Base-by-base conservation (phyloP, 2,329 filamentous ascomycete species). In the Botrytis galanthina region DNA sequence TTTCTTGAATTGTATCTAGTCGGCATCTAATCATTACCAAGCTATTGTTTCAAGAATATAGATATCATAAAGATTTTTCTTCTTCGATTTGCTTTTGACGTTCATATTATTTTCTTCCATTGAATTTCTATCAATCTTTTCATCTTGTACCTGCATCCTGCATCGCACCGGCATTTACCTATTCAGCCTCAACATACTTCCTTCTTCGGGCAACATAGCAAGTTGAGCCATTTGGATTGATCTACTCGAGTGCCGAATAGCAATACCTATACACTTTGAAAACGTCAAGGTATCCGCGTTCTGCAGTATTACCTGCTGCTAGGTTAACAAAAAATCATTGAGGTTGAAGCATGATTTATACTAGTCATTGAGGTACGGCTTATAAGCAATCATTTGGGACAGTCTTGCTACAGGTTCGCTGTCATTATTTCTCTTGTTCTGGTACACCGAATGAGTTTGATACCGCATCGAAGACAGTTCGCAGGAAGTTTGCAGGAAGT, bases 91-190 rank as follows among this genome's bases (percentile, higher is more conserved):
- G 26, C 8, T 18, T 32, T 12, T n/a, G 4, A 14, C 64, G 42
- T 32, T 9, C 7, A 22, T 26, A 39, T 29, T 29, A 54, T 54
- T 18, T 54, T 26, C 18, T 54, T 39, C 61, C 46, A 9, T 32
- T 32, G 35, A 57, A 26, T 32, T 57, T 48, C 39, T n/a, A 37
- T 70, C 32, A 46, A 22, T 29, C 37, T 63, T 39, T n/a, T 10
- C n/a, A 35, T 48, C 18, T 46, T 32, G 70, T 60, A 59, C 70
- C 70, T 72, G 48, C 70, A 64, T 10, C 29, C 63, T 39, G 63
- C 44, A 35, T 48, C 35, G 46, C 46, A n/a, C 35, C 42, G 57
- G 51, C 51, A 57, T 29, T 18, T 37, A 37, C 35, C 60, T 44
- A 26, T 48, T 51, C 57, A 51, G 69, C 57, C 57, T 35, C 42